Conservation (phyloP, 2,329 filamentous ascomycete species). For the Clonostachys rhizophaga region DNA sequence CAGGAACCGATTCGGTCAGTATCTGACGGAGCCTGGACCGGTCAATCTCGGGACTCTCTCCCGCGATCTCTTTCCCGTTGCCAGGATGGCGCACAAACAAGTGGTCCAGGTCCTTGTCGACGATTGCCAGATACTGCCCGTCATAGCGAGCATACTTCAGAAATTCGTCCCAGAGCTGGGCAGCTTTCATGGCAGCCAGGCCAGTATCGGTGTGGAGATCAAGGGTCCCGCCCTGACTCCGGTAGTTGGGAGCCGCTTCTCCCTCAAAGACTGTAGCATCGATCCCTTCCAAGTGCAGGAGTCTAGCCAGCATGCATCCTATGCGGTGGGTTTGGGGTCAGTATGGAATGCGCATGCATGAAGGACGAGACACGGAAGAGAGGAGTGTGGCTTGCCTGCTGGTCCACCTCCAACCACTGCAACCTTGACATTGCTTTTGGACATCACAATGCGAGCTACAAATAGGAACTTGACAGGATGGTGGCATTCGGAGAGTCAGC, state of each 20-base stretch:
- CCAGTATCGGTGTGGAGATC: slow-evolving; percentile 49
- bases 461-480: no score
- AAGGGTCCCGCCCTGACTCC: slow-evolving; percentile 46
- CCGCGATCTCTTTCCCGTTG: not conserved
- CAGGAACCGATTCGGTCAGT: slow-evolving; percentile 36
- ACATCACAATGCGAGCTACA: no score
- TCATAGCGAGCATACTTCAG: slow-evolving; percentile 44
- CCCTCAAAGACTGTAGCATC: slow-evolving; percentile 45
- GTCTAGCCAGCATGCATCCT: slow-evolving; percentile 43
- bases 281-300: slow-evolving; percentile 41
- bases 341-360: not conserved
- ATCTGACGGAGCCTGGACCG: slow-evolving; percentile 36
- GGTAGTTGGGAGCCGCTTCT: slow-evolving; percentile 34
- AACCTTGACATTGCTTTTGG: no score
- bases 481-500: no score
- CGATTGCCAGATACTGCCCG: slow-evolving; percentile 41
- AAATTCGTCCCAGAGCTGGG: slow-evolving; percentile 44
- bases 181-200: slow-evolving; percentile 43
- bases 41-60: slow-evolving; percentile 44
- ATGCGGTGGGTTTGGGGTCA: not conserved
- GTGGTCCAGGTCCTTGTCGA: slow-evolving; percentile 31
- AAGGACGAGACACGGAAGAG: no score
- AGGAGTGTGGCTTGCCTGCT: not conserved
- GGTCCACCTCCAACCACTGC: slow-evolving; percentile 11
- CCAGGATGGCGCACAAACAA: slow-evolving; percentile 15